phyloP scores from a whole-genome alignment of 345 rosid species.

The Salix koriyanagi region DNA sequence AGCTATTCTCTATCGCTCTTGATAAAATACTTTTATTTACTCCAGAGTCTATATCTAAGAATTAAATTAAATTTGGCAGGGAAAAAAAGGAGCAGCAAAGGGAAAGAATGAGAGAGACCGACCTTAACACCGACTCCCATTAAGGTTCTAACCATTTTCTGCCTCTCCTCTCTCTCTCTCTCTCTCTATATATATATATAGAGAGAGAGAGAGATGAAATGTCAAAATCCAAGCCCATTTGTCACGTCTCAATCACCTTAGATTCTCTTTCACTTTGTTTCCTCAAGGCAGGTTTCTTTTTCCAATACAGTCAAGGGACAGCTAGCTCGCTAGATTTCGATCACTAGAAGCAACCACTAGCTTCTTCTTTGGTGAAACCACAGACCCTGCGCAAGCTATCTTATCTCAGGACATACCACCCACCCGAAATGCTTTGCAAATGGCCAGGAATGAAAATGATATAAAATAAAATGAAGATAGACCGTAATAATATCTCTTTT shows the following conservation, averaged over 20 bases:
- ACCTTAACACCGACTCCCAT: constrained; percentile 5
- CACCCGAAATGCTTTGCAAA: not conserved
- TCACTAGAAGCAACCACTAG: not conserved
- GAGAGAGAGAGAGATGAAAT: constrained; percentile 28
- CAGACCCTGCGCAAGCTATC: not conserved
- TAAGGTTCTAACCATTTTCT: not conserved
- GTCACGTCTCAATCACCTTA: constrained; percentile 44
- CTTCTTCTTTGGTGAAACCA: constrained; percentile 15
- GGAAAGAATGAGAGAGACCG: not conserved
- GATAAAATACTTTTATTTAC: not conserved
- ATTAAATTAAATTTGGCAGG: not conserved
- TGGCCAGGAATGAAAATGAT: not conserved
- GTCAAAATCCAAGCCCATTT: constrained; percentile 34
- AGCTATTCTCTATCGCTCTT: constrained; percentile 18
- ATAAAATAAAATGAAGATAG: too few relatives aligned
- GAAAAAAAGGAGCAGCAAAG: not conserved
- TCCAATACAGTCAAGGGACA: constrained; percentile 9
- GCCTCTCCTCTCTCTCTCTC: not conserved
- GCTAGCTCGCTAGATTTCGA: not conserved
- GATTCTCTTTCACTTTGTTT: constrained; percentile 33
- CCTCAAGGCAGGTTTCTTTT: constrained; percentile 30
- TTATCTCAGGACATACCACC: too few relatives aligned
- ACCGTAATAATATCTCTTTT: too few relatives aligned
- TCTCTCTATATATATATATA: too few relatives aligned
- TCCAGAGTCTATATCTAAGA: not conserved